Base-by-base conservation (phyloP, 2,329 filamentous ascomycete genomes). In the Botryotinia globosa region DNA sequence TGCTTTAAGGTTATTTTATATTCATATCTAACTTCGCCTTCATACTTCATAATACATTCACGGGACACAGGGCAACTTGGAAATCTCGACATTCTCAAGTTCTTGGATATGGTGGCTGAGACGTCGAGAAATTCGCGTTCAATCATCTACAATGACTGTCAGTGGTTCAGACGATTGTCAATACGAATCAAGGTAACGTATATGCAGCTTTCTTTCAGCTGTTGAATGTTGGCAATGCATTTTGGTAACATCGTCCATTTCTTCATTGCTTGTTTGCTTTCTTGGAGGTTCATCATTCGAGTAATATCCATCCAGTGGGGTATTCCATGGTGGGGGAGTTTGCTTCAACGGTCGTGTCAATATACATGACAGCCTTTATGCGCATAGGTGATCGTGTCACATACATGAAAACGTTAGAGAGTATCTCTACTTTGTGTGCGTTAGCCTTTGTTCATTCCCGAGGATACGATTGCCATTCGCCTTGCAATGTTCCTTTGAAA, bases 151-250 rank as follows among this genome's bases (percentile, higher is more conserved):
- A 1, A 7, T 16, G 48, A 12, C 51, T 29, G 14, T 18, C 29
- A 54, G 20, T 37, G 45, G 22, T 66, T 16, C n/a, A 16, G 25
- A 37, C 18, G 45, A 54, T 51, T n/a, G 14, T 9, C 16, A 66
- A 14, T 14, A 65, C 62, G 42, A 45, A 42, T 42, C 1, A 18
- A 29, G 37, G 39, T 42, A 29, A 64, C 62, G 62, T 10, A 34
- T 16, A 34, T 34, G 18, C 18, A 64, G 42, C 32, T 14, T 34
- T 22, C 29, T 12, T 39, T 29, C 64, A 67, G 64, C 64, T 54
- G 34, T 16, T 29, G 45, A 67, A 51, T 39, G 64, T 39, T 54
- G 64, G 64, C 64, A 29, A 34, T 67, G 64, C 64, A 44, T 32
- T 44, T 45, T 22, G 25, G 42, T 45, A 45, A 6, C n/a, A 32